Percentiles rank a stretch among this genome's conserved stretches.
Evolutionary conservation across 208 protist genomes (phyloP).

Genomic region (Leishmania tarentolae): DNA sequence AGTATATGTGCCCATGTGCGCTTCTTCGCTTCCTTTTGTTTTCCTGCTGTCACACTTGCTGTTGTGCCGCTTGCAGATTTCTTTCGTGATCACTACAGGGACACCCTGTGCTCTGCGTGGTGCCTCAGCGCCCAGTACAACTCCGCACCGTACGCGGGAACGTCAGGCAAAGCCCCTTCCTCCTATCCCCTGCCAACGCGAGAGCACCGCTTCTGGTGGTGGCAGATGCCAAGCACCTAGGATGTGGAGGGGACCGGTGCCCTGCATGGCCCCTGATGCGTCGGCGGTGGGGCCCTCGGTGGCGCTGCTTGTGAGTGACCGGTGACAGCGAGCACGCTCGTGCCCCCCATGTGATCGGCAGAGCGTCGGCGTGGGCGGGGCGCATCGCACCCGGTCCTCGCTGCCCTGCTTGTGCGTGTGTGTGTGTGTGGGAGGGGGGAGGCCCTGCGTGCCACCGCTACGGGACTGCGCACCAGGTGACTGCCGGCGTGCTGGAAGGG

Average conservation of each 20-base stretch:
- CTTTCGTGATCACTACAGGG: too few species aligned
- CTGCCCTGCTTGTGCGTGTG: background rate
- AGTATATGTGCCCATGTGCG: background rate
- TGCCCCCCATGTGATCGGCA: too few species aligned
- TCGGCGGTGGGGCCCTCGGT: background rate
- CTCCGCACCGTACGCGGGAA: too few species aligned
- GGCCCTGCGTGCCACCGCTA: background rate
- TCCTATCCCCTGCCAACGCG: too few species aligned
- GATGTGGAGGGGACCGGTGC: background rate
- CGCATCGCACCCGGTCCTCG: background rate
- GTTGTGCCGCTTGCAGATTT: background rate
- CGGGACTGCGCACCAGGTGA: background rate
- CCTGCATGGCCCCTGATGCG: background rate
- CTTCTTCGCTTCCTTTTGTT: background rate
- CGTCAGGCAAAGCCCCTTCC: too few species aligned
- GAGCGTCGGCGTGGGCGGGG: background rate
- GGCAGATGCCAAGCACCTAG: background rate
- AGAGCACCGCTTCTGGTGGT: background rate
- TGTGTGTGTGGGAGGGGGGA: too few species aligned
- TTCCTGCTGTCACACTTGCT: background rate
- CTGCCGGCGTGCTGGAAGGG: background rate
- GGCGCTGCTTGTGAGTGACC: background rate
- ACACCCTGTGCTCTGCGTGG: too few species aligned
- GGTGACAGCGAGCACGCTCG: background rate
- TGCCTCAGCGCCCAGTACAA: too few species aligned